phyloP scores from a whole-genome alignment of 345 rosid species.

The Balakata baccata region DNA sequence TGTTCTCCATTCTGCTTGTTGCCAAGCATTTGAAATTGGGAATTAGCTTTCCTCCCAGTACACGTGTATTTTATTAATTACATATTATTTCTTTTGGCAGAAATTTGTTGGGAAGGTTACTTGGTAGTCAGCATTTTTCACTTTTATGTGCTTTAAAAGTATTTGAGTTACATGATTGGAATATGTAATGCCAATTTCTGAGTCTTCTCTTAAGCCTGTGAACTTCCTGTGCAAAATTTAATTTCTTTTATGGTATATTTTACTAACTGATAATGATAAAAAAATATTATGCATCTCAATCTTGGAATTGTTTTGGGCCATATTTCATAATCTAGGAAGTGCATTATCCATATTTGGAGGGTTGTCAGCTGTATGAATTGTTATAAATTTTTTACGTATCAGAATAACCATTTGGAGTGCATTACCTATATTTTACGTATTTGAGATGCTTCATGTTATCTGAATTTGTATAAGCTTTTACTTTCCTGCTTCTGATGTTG shows the following conservation, averaged over 20 bases:
- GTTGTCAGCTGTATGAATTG: too few species aligned
- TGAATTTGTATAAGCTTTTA: too few species aligned
- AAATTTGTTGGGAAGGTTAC: background rate
- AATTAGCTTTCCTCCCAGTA: background rate
- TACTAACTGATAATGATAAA: too few species aligned
- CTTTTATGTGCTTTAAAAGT: background rate
- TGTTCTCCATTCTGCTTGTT: background rate
- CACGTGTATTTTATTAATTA: background rate
- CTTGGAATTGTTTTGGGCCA: too few species aligned
- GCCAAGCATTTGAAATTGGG: background rate
- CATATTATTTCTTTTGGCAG: background rate
- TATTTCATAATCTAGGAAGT: too few species aligned
- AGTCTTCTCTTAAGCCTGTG: background rate
- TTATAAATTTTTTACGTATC: background rate
- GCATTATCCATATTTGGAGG: too few species aligned
- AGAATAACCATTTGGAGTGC: background rate
- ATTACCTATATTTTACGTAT: background rate
- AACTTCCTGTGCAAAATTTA: background rate
- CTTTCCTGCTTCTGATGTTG: background rate
- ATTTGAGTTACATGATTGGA: background rate
- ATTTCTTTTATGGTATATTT: background rate
- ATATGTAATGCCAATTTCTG: background rate
- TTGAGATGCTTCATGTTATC: background rate
- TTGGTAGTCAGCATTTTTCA: background rate
- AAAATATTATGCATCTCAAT: too few species aligned